Evolutionary conservation across 1,139 yeast species (phyloP).

Genomic region (Saccharomyces hybrid): DNA sequence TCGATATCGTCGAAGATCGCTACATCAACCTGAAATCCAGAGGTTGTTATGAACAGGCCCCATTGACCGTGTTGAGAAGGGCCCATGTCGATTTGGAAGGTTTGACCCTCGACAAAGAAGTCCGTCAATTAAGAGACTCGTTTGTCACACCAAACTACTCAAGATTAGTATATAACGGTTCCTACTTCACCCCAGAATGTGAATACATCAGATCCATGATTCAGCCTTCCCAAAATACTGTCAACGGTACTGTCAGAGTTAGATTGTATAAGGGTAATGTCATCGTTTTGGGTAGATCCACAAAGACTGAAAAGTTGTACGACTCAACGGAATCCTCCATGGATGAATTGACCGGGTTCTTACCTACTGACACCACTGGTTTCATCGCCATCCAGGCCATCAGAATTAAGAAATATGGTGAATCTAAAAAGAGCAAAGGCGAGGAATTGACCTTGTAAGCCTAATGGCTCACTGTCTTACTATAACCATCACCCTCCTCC

Average conservation of each 20-base stretch:
- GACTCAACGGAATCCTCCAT: slow-evolving; percentile 97
- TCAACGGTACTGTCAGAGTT: slow-evolving; percentile 93
- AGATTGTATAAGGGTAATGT: slow-evolving; percentile 88
- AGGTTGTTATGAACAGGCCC: slow-evolving; percentile 99
- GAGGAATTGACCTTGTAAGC: slow-evolving; percentile 33
- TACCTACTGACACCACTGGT: slow-evolving; percentile 94
- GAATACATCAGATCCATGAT: slow-evolving; percentile 92
- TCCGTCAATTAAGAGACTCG: slow-evolving; percentile 91
- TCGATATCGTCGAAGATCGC: slow-evolving; percentile 97
- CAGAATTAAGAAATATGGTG: slow-evolving; percentile 97
- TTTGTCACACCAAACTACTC: slow-evolving; percentile 93
- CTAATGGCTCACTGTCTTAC: background rate
- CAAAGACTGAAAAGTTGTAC: slow-evolving; percentile 89
- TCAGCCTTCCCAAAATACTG: slow-evolving; percentile 87
- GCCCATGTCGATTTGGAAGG: slow-evolving; percentile 97
- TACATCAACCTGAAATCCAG: slow-evolving; percentile 97
- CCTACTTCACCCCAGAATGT: slow-evolving; percentile 97
- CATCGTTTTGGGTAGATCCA: slow-evolving; percentile 83
- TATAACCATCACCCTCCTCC: background rate
- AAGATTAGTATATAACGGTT: slow-evolving; percentile 87
- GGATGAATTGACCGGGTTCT: slow-evolving; percentile 98
- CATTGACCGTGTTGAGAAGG: slow-evolving; percentile 84
- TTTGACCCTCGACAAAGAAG: slow-evolving; percentile 93
- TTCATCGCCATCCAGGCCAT: slow-evolving; percentile 97
- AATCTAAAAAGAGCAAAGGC: slow-evolving; percentile 75